Base-by-base conservation (phyloP, 1,284 basidiomycete species). In the Moesziomyces antarcticus region DNA sequence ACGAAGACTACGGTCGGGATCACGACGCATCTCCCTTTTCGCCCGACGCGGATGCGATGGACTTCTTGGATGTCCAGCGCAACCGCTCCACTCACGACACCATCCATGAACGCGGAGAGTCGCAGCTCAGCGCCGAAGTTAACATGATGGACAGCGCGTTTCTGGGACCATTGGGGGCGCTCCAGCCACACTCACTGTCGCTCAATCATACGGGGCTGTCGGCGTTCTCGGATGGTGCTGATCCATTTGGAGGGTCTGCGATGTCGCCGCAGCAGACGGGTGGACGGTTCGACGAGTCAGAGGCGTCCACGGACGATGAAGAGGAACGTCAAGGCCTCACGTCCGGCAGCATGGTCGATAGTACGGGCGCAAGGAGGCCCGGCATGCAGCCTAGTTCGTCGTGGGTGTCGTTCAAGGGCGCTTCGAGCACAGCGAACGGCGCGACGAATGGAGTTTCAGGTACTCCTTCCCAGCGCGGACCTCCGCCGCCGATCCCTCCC, bases 241-340 rank as follows among this genome's bases (percentile, higher is more conserved):
- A 74, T 54, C 71, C 71, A 5, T 74, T 74, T 25, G 33, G 27
- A 1, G 52, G 44, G n/a, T 48, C 45, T 1, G 62, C 50, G 35
- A 50, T 74, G 52, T 74, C 71, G 20, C 71, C 71, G 2, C 66
- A 74, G 45, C 40, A 22, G 5, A 74, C 71, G 2, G 71, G 71
- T 3, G 56, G 57, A 2, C 42, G 41, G 13, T 58, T 53, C 9
- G 53, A 57, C 3, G 50, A 22, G 14, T 25, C 25, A 14, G 46
- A 50, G 3, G 27, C 20, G 3, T 24, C 20, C 10, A 54, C 51
- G 10, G 58, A 64, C 27, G 58, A 69, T 13, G 61, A 61, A 16
- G 56, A 52, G n/a, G 71, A 68, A 25, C 50, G 47, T 7, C 49
- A 65, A 40, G 62, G 58, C 10, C 18, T 59, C 22, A 57, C 61